Base-by-base conservation (phyloP, 2,329 filamentous ascomycete genomes). In the Hypoxylon sp. region DNA sequence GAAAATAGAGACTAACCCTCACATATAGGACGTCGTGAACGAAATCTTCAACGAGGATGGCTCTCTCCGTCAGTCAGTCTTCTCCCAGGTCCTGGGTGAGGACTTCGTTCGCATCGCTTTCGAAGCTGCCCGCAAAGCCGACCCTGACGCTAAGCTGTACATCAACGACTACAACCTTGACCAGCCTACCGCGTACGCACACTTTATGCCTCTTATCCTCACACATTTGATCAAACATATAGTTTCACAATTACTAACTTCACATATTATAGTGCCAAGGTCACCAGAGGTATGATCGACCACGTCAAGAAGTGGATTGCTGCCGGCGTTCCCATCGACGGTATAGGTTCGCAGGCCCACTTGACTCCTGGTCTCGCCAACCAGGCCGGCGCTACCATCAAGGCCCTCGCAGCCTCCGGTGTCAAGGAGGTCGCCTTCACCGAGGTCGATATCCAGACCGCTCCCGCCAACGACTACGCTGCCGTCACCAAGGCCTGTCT, bases 131-230 rank as follows among this genome's bases (percentile, higher is more conserved):
- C 86, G 87, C 56, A 83, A 83, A 8, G 90, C 89, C 13, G 91
- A 93, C 77, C 90, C 91, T 2, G 74, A 80, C 62, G 90, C 89
- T 2, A 91, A 90, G 80, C 83, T 94, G 42, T 94, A 92, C 82
- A 92, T 93, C 81, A 94, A 94, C 80, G 91, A 94, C 78, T 88
- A 85, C 80, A 92, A 91, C 81, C 85, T 92, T 57, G 90, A 92
- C 80, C 82, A 79, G 47, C 84, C 89, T 17, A 84, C 73, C 71
- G 85, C 86, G 73, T 70, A 59, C 2, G 68, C 63, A 42, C 19
- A 57, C 17, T 14, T 22, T 9, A 24, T 2, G 42, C 17, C 9
- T 10, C 13, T 9, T 13, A 31, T 26, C 4, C 29, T 31, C 29
- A 9, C 8, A 31, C 6, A 8, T 31, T 31, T 31, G 6, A 9